phyloP scores from a whole-genome alignment of 2,329 filamentous ascomycete genomes.

The Neopestalotiopsis sp. region DNA sequence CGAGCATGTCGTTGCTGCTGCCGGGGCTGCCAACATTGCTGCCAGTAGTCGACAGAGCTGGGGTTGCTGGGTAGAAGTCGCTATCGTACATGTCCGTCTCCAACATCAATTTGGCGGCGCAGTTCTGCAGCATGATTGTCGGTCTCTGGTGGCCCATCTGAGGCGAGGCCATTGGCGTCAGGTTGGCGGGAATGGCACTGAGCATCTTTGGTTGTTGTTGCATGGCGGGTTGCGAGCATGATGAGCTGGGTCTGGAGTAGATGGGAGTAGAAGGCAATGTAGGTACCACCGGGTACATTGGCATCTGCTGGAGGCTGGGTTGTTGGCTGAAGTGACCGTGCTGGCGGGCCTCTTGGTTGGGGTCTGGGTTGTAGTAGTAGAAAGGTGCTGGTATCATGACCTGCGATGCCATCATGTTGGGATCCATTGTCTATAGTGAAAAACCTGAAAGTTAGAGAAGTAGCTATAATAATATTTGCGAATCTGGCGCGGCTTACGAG shows the following conservation, averaged over 20 bases:
- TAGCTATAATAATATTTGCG: background rate
- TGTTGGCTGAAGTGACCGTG: constrained; percentile 77
- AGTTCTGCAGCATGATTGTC: constrained; percentile 55
- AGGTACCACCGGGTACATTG: constrained; percentile 60
- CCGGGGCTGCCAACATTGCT: constrained; percentile 88
- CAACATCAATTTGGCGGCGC: constrained; percentile 60
- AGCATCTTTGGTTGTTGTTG: constrained; percentile 55
- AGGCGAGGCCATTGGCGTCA: constrained; percentile 79
- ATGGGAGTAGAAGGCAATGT: constrained; percentile 66
- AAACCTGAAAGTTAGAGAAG: background rate
- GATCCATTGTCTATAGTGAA: constrained; percentile 62
- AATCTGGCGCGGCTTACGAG: background rate
- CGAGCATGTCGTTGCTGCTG: constrained; percentile 70
- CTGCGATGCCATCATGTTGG: constrained; percentile 59
- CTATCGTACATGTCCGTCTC: constrained; percentile 74
- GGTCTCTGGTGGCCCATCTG: constrained; percentile 78
- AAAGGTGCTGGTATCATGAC: constrained; percentile 76
- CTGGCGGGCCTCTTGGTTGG: constrained; percentile 72
- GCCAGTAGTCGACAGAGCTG: constrained; percentile 82
- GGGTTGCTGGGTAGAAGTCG: constrained; percentile 82
- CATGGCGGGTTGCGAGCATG: constrained; percentile 59
- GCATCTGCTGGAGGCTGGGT: constrained; percentile 57
- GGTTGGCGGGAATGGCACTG: constrained; percentile 62
- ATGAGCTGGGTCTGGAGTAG: constrained; percentile 69
- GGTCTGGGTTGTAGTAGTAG: constrained; percentile 86